Conservation (phyloP, 78 protist genomes). For the Pigoraptor vietnamica region DNA sequence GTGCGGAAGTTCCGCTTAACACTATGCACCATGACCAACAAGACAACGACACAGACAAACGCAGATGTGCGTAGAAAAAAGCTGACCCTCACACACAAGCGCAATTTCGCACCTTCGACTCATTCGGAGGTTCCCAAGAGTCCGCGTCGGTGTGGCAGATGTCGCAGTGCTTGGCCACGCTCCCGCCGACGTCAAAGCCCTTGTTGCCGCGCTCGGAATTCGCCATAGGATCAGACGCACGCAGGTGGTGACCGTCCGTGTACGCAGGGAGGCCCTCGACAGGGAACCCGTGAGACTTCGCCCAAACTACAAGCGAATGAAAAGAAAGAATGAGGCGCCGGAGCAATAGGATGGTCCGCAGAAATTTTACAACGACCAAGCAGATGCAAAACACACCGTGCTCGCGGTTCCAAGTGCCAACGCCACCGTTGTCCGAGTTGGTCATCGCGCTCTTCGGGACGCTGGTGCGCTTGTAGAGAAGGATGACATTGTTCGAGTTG, state of each 20-base stretch:
- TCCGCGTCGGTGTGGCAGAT: not conserved
- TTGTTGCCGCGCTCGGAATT: not conserved
- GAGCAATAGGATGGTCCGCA: too few relatives aligned
- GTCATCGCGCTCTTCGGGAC: not conserved
- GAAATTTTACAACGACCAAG: too few relatives aligned
- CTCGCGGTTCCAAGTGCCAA: not conserved
- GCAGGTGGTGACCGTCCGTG: not conserved
- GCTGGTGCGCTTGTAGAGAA: not conserved
- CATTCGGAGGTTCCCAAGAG: not conserved
- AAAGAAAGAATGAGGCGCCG: not conserved
- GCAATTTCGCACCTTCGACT: not conserved
- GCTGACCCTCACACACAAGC: too few relatives aligned
- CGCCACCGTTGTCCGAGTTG: not conserved
- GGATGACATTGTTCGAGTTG: not conserved
- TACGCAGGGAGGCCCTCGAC: not conserved
- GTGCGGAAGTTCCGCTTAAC: not conserved
- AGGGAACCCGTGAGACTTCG: not conserved
- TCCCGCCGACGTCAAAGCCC: not conserved
- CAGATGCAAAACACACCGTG: too few relatives aligned
- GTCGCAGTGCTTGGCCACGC: not conserved
- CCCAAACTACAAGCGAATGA: not conserved
- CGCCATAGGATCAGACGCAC: not conserved
- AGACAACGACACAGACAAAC: too few relatives aligned
- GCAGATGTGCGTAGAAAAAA: too few relatives aligned
- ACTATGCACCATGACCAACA: too few relatives aligned